A percentile compares a stretch with the other conserved stretches of the same genome.
These are phyloP conservation scores for Lipomyces starkeyi DNA, from an alignment of 805 yeast species.

Conservation along the genomic window DNA sequence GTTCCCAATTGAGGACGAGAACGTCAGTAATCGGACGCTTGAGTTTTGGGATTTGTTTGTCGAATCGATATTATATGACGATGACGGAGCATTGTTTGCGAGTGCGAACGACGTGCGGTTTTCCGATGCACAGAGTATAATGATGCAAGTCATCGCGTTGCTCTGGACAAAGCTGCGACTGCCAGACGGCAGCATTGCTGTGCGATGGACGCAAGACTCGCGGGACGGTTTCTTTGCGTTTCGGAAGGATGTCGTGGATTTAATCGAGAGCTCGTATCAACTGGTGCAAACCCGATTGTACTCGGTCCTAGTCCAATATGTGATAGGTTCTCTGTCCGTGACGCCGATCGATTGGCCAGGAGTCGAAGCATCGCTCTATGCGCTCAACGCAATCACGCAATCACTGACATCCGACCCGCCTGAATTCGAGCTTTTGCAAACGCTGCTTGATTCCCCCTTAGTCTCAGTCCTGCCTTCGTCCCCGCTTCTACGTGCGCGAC, in stretches of 20 bases:
- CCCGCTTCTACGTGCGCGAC: conserved; percentile 46
- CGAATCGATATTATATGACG: conserved; percentile 29
- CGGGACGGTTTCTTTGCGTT: conserved; percentile 67
- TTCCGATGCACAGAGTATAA: conserved; percentile 8
- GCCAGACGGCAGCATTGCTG: conserved; percentile 20
- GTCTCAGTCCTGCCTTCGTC: conserved; percentile 42
- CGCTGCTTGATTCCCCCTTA: conserved; percentile 43
- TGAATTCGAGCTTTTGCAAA: conserved; percentile 41
- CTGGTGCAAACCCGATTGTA: conserved; percentile 63
- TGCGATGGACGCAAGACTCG: conserved; percentile 46
- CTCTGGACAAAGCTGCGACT: conserved; percentile 34
- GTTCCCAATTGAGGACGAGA: conserved; percentile 33
- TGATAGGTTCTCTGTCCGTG: conserved; percentile 34
- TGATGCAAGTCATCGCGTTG: conserved; percentile 39
- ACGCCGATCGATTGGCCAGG: conserved; percentile 47
- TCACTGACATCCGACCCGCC: conserved; percentile 51
- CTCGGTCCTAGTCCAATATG: conserved; percentile 50
- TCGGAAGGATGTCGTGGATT: conserved; percentile 76
- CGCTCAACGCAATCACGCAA: conserved; percentile 62
- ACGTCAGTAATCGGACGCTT: conserved; percentile 30
- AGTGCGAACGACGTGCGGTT: background rate
- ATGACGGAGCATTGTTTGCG: conserved; percentile 11
- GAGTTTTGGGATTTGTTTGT: conserved; percentile 39
- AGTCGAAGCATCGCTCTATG: conserved; percentile 67
- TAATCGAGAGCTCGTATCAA: conserved; percentile 73